phyloP scores from a whole-genome alignment of 257 asterid genomes.

The Scutellaria baicalensis region DNA sequence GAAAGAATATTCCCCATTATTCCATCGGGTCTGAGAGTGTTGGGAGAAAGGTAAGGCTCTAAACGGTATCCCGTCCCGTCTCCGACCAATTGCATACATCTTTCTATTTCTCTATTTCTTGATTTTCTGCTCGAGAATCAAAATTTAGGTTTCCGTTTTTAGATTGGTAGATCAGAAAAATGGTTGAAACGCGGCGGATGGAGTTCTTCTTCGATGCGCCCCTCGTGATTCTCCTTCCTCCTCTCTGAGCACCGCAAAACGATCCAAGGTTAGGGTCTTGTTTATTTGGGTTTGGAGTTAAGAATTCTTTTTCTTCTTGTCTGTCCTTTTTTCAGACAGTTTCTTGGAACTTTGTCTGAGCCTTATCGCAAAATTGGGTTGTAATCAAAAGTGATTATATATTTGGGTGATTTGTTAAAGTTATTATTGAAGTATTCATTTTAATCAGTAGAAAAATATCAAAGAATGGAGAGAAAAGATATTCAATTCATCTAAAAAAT shows the following conservation, averaged over 20 bases:
- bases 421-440: no score
- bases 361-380: background rate
- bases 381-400: background rate
- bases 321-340: background rate
- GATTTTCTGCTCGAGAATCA: slow-evolving; percentile 22
- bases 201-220: slow-evolving; percentile 76
- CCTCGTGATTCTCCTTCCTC: slow-evolving; percentile 63
- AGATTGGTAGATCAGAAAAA: slow-evolving; percentile 24
- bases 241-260: slow-evolving; percentile 57
- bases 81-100: no score
- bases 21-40: no score
- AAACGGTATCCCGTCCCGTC: no score
- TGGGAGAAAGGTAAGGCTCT: no score
- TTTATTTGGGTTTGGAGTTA: background rate
- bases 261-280: slow-evolving; percentile 78
- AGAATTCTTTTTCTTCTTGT: background rate
- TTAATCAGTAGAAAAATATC: no score
- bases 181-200: slow-evolving; percentile 94
- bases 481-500: no score
- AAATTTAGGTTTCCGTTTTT: background rate
- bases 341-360: background rate
- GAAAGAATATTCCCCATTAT: no score
- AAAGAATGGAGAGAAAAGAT: no score
- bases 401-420: slow-evolving; percentile 12
- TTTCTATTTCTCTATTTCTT: background rate